Evolutionary conservation across 371 early-diverging fungal species (phyloP), one percentile per base, ranked within the genome.

Genomic region (Vittaforma corneae): DNA sequence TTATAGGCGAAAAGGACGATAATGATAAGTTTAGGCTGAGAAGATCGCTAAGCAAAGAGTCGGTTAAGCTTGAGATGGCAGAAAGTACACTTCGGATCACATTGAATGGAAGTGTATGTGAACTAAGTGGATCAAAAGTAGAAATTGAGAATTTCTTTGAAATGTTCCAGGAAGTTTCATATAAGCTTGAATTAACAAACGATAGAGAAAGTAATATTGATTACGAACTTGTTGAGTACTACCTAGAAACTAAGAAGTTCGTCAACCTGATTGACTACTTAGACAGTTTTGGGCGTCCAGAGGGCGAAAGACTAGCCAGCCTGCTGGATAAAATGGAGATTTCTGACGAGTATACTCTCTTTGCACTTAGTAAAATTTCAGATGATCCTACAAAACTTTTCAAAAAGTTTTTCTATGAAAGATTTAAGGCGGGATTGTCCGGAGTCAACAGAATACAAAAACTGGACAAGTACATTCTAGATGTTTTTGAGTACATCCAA

Each of bases 391-490:
- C 4, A 30, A 40, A 29, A 2, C 34, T 20, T 24, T 63, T 38
- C 33, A 22, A 2, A 9, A 33, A 45, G 14, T 74, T 70, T 70
- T 32, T 74, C 14, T 52, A 29, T 18, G 28, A 56, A 0, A 57
- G 47, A 29, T 67, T 70, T 48, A 56, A 54, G 14, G 50, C 54
- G 2, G 44, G 45, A 9, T 24, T 74, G 9, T 3, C 18, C 11
- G 51, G 42, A 40, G 62, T 74, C 0, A 70, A 69, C 44, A 65
- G 62, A 50, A 67, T 69, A 35, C 67, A 74, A 38, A n/a, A 58
- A 20, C 34, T 69, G 6, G 16, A 32, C 1, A 35, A 29, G 2
- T 55, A 70, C 9, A 63, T 69, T 18, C 32, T 40, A 6, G 62
- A 59, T 26, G 29, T 61, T 11, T 74, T 74, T 60, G 58, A 46